Evolutionary conservation across 192 early-diverging fungal species (phyloP), one percentile per base, ranked within the genome.

Genomic region (Umbelopsis vinacea): DNA sequence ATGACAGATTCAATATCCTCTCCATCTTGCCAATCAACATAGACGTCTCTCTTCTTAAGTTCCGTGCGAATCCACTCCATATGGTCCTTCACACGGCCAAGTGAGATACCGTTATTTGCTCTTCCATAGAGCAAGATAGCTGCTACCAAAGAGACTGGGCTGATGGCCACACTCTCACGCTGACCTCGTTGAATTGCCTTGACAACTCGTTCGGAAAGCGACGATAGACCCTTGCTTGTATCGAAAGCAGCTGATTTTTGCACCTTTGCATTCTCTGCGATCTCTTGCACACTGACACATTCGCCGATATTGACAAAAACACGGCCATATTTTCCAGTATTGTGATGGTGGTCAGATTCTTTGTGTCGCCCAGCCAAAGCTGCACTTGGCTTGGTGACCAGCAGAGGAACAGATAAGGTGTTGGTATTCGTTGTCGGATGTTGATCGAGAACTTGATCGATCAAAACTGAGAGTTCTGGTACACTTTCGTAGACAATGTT

Each of bases 361-460:
- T 79, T 79, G 35, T 46, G 71, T 48, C 77, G 66, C 12, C 48
- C 77, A 22, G 70, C 69, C 2, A 74, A 35, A 24, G 77, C 35
- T 17, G 77, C 73, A 40, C 77, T 79, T 1, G 77, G 77, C 14
- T 73, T 57, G 15, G 74, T 63, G 52, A 79, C 68, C 0, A 40
- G 69, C 22, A 72, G 66, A 23, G 71, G 57, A 5, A 55, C 52
- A 7, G 72, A 35, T 0, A 73, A 46, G 15, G 50, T 69, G 15
- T 53, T 63, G 22, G 67, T 23, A 40, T 38, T 48, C 15, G 67
- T 45, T 1, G 48, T 57, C 11, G 75, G 70, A 14, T 76, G 72
- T 57, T 81, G 79, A 63, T 81, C 79, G 7, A 81, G 54, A 10
- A 81, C 75, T 66, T 81, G 75, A 67, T 81, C 76, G 43, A 76